Evolutionary conservation across 2,329 filamentous ascomycete species (phyloP).

Genomic region (Ophidiomyces ophidiicola): DNA sequence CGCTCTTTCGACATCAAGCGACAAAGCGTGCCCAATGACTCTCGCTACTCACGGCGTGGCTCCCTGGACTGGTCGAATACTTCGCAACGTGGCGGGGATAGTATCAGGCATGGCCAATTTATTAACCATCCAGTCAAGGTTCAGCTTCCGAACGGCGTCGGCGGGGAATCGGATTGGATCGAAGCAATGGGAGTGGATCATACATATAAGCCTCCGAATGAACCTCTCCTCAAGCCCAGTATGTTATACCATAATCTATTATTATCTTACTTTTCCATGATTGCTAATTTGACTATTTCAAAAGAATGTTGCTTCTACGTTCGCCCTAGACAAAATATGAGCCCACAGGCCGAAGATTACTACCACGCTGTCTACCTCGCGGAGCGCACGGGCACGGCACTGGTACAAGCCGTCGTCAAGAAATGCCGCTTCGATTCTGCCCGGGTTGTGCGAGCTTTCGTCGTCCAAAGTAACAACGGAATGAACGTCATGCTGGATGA

Average conservation of each 20-base stretch:
- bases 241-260: constrained; percentile 22
- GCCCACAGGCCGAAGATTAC: constrained; percentile 43
- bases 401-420: constrained; percentile 57
- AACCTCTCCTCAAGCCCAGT: constrained; percentile 56
- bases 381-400: constrained; percentile 61
- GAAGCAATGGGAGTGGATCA: constrained; percentile 85
- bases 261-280: background rate
- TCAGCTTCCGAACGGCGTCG: constrained; percentile 18
- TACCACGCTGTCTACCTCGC: constrained; percentile 78
- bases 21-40: constrained; percentile 16
- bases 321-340: constrained; percentile 43
- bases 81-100: constrained; percentile 17
- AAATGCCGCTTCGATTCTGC: constrained; percentile 72
- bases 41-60: constrained; percentile 19
- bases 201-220: constrained; percentile 65
- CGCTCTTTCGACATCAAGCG: constrained; percentile 16
- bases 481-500: constrained; percentile 81
- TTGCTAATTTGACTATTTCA: constrained; percentile 20
- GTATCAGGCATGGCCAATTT: constrained; percentile 14
- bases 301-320: constrained; percentile 79
- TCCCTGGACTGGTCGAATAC: constrained; percentile 20
- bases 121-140: constrained; percentile 24
- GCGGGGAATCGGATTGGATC: constrained; percentile 63
- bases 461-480: constrained; percentile 56
- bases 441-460: constrained; percentile 58